phyloP scores from a whole-genome alignment of 179 eudicot species.

The Camellia oleifera region DNA sequence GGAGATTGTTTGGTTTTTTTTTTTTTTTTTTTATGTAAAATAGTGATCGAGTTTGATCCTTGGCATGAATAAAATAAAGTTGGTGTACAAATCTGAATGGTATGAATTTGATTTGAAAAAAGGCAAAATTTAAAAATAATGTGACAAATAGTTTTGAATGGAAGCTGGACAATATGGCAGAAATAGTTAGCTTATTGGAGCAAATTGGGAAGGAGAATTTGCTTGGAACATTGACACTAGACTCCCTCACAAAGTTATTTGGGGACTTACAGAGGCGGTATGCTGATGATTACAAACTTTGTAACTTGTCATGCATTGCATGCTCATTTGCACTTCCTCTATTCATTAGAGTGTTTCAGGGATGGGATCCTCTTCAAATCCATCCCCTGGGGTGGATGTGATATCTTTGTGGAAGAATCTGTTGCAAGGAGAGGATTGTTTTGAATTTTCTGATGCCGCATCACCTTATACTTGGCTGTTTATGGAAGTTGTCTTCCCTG shows the following conservation, averaged over 20 bases:
- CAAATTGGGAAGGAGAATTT: slow-evolving; percentile 41
- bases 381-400: slow-evolving; percentile 57
- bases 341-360: slow-evolving; percentile 81
- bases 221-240: slow-evolving; percentile 61
- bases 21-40: too few species aligned
- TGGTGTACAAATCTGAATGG: too few species aligned
- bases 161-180: slow-evolving; percentile 58
- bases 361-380: slow-evolving; percentile 89
- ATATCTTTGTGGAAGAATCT: slow-evolving; percentile 68
- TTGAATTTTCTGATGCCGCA: slow-evolving; percentile 30
- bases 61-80: too few species aligned
- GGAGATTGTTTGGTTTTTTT: too few species aligned
- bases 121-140: too few species aligned
- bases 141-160: too few species aligned
- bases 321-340: slow-evolving; percentile 82
- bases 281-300: slow-evolving; percentile 67
- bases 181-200: slow-evolving; percentile 48
- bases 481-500: slow-evolving; percentile 70
- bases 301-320: slow-evolving; percentile 74
- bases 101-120: too few species aligned
- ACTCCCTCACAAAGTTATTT: slow-evolving; percentile 58
- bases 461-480: slow-evolving; percentile 57
- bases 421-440: slow-evolving; percentile 67
- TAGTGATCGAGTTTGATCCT: too few species aligned
- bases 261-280: slow-evolving; percentile 53